phyloP scores from a whole-genome alignment of 352 stramenopile species.

The Phytophthora brassicae region DNA sequence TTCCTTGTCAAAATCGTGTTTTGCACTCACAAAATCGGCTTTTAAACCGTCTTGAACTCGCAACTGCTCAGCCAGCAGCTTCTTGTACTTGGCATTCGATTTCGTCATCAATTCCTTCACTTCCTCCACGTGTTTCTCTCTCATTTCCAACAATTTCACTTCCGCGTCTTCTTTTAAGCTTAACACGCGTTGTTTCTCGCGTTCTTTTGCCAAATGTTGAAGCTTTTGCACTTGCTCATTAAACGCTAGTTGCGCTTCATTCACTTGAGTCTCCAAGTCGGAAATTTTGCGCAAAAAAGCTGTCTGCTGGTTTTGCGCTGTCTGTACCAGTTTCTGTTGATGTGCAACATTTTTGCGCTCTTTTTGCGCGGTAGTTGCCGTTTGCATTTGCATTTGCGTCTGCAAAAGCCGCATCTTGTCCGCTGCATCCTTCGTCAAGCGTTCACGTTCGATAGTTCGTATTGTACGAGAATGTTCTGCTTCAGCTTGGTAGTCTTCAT shows the following conservation, averaged over 20 bases:
- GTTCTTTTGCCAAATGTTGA: conserved; percentile 7
- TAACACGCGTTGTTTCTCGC: conserved; percentile 29
- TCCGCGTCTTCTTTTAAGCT: conserved; percentile 24
- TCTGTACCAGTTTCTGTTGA: conserved; percentile 15
- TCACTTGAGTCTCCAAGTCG: too few relatives aligned
- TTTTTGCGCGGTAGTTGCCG: conserved; percentile 25
- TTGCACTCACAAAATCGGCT: conserved; percentile 25
- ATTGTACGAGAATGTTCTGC: conserved; percentile 43
- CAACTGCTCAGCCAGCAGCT: conserved; percentile 75
- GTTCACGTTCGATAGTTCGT: conserved; percentile 43
- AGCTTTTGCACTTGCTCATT: conserved; percentile 46
- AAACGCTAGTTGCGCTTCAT: conserved; percentile 40
- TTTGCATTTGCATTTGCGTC: conserved; percentile 38
- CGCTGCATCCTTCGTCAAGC: conserved; percentile 55
- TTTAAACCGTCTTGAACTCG: conserved; percentile 55
- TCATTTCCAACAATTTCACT: conserved; percentile 31
- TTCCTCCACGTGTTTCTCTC: conserved; percentile 53
- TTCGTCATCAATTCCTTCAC: conserved; percentile 64
- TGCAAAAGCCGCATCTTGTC: conserved; percentile 54
- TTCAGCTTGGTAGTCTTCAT: conserved; percentile 89
- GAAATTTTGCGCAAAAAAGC: too few relatives aligned
- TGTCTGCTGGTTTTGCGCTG: conserved; percentile 29
- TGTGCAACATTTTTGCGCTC: conserved; percentile 33
- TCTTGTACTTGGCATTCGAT: conserved; percentile 72
- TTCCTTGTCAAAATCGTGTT: conserved; percentile 29